Percentiles rank a stretch among this genome's conserved stretches.
Conservation (phyloP, 2,329 filamentous ascomycete species). For the Botrytis medusae region DNA sequence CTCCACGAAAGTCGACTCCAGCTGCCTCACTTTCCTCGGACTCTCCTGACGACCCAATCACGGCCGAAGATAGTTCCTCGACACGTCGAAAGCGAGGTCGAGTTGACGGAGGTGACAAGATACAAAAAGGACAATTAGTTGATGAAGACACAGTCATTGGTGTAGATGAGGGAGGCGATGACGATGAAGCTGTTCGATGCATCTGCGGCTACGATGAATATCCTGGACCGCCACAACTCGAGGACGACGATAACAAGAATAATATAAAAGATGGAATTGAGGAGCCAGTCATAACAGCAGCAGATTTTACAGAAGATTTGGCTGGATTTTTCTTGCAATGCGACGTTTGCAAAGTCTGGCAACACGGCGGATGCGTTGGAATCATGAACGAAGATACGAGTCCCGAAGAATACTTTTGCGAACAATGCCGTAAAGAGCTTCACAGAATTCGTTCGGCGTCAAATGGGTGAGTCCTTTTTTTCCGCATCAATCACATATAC, state of each 20-base stretch:
- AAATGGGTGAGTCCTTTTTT: conserved; percentile 70
- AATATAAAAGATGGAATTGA: conserved; percentile 58
- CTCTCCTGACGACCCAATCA: conserved; percentile 58
- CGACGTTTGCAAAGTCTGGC: conserved; percentile 97
- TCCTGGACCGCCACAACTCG: conserved; percentile 69
- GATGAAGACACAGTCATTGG: conserved; percentile 51
- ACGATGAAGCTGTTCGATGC: conserved; percentile 94
- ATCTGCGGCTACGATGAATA: conserved; percentile 95
- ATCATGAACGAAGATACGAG: conserved; percentile 92
- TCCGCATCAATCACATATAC: conserved; percentile 13
- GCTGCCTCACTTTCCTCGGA: conserved; percentile 72
- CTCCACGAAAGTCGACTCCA: conserved; percentile 73
- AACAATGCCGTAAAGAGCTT: conserved; percentile 87
- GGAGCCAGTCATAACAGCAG: conserved; percentile 56
- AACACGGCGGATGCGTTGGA: conserved; percentile 95
- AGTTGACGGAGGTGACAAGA: conserved; percentile 37
- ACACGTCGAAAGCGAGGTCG: conserved; percentile 77
- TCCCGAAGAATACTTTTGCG: conserved; percentile 97
- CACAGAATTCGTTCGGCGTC: conserved; percentile 78
- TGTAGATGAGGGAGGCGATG: conserved; percentile 67
- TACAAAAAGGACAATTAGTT: conserved; percentile 52
- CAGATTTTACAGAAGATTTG: conserved; percentile 66
- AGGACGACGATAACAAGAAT: conserved; percentile 54
- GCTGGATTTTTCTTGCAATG: conserved; percentile 98
- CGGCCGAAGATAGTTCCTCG: conserved; percentile 62